Conservation (phyloP, 805 yeast species). For the Blastobotrys attinorum region DNA sequence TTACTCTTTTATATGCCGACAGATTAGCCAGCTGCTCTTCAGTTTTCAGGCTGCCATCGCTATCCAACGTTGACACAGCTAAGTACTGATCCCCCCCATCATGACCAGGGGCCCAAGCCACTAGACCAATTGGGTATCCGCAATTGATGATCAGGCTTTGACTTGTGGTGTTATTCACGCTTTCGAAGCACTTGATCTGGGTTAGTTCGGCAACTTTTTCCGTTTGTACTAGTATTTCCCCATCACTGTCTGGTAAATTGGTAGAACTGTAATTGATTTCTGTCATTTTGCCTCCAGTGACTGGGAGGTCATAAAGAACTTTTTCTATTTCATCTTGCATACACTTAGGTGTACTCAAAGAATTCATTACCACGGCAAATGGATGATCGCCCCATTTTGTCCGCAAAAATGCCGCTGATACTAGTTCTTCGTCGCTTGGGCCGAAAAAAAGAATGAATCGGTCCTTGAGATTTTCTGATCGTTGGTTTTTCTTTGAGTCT, state of each 20-base stretch:
- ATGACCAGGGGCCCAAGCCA: constrained; percentile 40
- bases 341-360: not conserved
- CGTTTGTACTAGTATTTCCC: not conserved
- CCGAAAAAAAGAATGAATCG: constrained; percentile 44
- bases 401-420: constrained; percentile 38
- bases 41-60: constrained; percentile 24
- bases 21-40: constrained; percentile 24
- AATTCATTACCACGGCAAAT: constrained; percentile 24
- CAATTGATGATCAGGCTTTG: constrained; percentile 38
- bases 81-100: constrained; percentile 32
- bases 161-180: constrained; percentile 17
- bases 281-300: not conserved
- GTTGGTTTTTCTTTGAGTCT: not conserved
- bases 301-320: no score
- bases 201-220: not conserved
- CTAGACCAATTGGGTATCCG: constrained; percentile 46
- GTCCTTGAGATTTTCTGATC: constrained; percentile 30
- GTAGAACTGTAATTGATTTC: not conserved
- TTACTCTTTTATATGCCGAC: constrained; percentile 9
- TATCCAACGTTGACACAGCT: constrained; percentile 43
- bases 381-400: constrained; percentile 42
- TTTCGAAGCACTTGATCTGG: not conserved
- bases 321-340: not conserved
- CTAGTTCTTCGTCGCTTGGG: constrained; percentile 35
- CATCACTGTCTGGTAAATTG: not conserved